Evolutionary conservation across 352 stramenopile species (phyloP), one percentile per base, ranked within the genome.

Genomic region (Pythium utonaiense): DNA sequence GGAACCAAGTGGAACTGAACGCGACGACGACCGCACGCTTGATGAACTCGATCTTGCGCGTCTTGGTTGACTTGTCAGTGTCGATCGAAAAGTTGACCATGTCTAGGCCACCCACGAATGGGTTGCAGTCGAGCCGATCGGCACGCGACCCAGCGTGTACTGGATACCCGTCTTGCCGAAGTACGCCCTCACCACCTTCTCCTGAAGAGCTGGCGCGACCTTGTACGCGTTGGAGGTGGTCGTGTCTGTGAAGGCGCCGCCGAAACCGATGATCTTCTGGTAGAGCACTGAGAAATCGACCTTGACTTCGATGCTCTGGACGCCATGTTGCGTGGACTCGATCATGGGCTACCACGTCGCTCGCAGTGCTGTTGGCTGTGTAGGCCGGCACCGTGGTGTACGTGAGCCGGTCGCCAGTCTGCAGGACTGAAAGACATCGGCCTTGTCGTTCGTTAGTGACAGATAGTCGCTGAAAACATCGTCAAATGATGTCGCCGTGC

Each of bases 221-320:
- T 73, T 59, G 53, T 84, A 77, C 40, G 96, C 67, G 51, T 96
- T 93, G 52, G 90, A 80, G 19, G 85, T 75, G 28, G 86, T 73
- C 2, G 84, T 61, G 53, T 96, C 88, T 8, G 88, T 96, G 74
- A 96, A 96, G n/a, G 88, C 84, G 14, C 86, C 88, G 8, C 88
- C 88, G 53, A 96, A 96, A 12, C 88, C 88, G 30, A 89, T 74
- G 47, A 96, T 94, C 54, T 84, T 70, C 68, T 96, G 78, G 74
- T 78, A 87, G 51, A 57, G 81, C 24, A 63, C 72, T 0, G 53
- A 62, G 12, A 69, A 72, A 49, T 89, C 76, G 34, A 87, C 71
- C 2, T 6, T 27, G 3, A 47, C n/a, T 24, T 47, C 40, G 19
- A 27, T n/a, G n/a, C n/a, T n/a, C n/a, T n/a, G n/a, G n/a, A n/a